Evolutionary conservation across 2,329 filamentous ascomycete species (phyloP), one percentile per base, ranked within the genome.

Genomic region (Sclerotinia glacialis): DNA sequence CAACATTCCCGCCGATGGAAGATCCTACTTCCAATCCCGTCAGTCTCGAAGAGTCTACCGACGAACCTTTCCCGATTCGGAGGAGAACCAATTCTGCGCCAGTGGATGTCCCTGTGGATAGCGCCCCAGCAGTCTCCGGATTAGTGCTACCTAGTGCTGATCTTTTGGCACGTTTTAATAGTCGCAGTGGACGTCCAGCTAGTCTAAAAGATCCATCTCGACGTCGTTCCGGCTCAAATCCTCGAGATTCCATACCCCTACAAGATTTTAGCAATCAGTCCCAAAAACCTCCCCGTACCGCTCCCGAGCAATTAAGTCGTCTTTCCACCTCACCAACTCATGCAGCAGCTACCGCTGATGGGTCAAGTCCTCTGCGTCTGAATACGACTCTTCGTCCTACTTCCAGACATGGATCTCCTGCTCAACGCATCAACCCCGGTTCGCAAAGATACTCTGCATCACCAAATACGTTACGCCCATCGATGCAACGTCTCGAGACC

Each of bases 401-500:
- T 47, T 64, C 54, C 46, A 42, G 56, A 14, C 64, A 68, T 42
- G 31, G 31, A 11, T 37, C 68, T 44, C 65, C 56, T 28, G 65
- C 65, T 34, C 49, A 44, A 21, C 26, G 47, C 37, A 28, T 12
- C 18, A 65, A 55, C 44, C 21, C 28, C 16, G 42, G 49, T n/a
- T 60, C 64, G 23, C 66, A 65, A 26, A 61, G 50, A 44, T 64
- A 69, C 34, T 69, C 66, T n/a, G 64, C 64, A 28, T 68, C 67
- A 21, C 68, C 67, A 59, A 46, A 71, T 78, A 14, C 31, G 60
- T 58, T 72, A 11, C 72, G 81, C 16, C 83, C 84, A 5, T 79
- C 80, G 0, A 80, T 82, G n/a, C 80, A 83, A 67, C 81, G 83
- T 2, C 78, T 87, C 1, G 84, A 88, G 70, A 84, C 81, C 2